A percentile compares a stretch with the other conserved stretches of the same genome.
phyloP scores from a whole-genome alignment of 176 grass and related monocot species.

The Chloris gayana region DNA sequence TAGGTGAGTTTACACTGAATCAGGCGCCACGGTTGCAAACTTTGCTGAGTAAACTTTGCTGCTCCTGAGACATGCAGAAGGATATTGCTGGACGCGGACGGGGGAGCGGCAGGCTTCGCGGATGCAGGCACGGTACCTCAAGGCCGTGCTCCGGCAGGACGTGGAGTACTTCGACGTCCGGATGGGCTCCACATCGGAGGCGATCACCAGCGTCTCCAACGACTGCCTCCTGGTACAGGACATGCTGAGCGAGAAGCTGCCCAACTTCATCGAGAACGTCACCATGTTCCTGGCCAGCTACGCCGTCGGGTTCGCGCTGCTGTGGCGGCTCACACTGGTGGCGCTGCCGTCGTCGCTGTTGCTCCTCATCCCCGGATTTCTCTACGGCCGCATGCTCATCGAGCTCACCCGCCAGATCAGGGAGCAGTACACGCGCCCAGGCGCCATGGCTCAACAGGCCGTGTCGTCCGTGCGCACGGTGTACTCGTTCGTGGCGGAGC shows the following conservation, averaged over 20 bases:
- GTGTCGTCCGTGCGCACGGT: slow-evolving; percentile 89
- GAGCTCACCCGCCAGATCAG: slow-evolving; percentile 67
- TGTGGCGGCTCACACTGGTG: slow-evolving; percentile 77
- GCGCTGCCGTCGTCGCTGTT: slow-evolving; percentile 68
- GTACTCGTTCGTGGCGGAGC: slow-evolving; percentile 84
- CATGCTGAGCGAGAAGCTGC: no score
- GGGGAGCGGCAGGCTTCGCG: slow-evolving; percentile 56
- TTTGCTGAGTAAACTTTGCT: no score
- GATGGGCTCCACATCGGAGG: no score
- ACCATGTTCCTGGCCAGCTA: slow-evolving; percentile 82
- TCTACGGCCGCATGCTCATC: slow-evolving; percentile 79
- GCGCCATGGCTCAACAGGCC: slow-evolving; percentile 74
- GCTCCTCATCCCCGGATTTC: slow-evolving; percentile 78
- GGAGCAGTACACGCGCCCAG: slow-evolving; percentile 69
- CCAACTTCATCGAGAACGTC: no score
- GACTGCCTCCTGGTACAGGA: no score
- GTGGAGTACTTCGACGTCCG: no score
- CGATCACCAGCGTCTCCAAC: no score
- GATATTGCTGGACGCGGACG: slow-evolving; percentile 49
- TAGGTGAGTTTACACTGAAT: no score
- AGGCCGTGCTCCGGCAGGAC: no score
- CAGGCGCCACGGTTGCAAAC: no score
- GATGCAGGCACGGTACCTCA: slow-evolving; percentile 46
- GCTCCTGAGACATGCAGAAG: no score
- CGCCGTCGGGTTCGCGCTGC: slow-evolving; percentile 56